Evolutionary conservation across 441 rosid species (phyloP).

Genomic region (Francoa sonchifolia): DNA sequence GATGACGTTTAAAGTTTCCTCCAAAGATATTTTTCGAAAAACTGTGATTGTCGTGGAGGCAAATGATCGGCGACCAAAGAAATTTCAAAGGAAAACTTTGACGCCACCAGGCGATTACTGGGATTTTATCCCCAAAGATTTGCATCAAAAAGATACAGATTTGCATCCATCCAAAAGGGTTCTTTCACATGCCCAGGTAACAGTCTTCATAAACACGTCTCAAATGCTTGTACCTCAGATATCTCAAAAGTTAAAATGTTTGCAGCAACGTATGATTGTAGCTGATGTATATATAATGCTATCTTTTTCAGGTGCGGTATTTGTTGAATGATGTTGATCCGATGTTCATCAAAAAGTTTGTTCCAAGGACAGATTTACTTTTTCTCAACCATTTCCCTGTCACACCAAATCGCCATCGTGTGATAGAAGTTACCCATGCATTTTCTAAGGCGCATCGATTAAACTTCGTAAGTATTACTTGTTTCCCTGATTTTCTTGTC

Average conservation of each 20-base stretch:
- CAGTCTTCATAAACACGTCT: too few relatives aligned
- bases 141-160: slow-evolving; percentile 40
- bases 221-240: too few relatives aligned
- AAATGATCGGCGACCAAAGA: slow-evolving; percentile 26
- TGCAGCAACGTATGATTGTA: too few relatives aligned
- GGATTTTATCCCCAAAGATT: slow-evolving; percentile 55
- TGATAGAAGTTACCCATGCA: slow-evolving; percentile 52
- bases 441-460: slow-evolving; percentile 47
- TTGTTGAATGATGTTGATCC: slow-evolving; percentile 53
- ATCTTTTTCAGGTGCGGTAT: slow-evolving; percentile 35
- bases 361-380: slow-evolving; percentile 28
- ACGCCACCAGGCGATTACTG: slow-evolving; percentile 64
- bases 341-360: slow-evolving; percentile 38
- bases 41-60: slow-evolving; percentile 57
- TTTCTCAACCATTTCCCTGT: slow-evolving; percentile 55
- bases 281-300: slow-evolving; percentile 4
- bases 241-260: too few relatives aligned
- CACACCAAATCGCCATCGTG: slow-evolving; percentile 79
- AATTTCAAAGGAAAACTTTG: slow-evolving; percentile 23
- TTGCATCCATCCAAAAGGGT: slow-evolving; percentile 41
- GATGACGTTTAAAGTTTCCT: slow-evolving; percentile 62
- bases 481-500: slow-evolving; percentile 2
- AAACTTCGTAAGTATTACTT: slow-evolving; percentile 57
- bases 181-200: slow-evolving; percentile 78
- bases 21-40: slow-evolving; percentile 46